Evolutionary conservation across 495 filamentous ascomycete species (phyloP).

Genomic region (Delitschia confertaspora): DNA sequence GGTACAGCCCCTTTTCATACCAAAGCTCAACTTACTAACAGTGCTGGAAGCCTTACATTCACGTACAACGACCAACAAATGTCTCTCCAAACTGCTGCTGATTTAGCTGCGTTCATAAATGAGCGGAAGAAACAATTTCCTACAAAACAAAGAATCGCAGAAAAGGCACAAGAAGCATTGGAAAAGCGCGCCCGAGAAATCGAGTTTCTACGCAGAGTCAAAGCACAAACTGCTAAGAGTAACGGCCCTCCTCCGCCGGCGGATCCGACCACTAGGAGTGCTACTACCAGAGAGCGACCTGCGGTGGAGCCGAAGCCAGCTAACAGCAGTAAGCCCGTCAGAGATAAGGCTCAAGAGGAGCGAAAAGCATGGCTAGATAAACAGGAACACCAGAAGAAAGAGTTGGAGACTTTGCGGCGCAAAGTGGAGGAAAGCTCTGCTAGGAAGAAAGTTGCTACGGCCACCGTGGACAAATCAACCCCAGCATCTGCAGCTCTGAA

Average conservation of each 20-base stretch:
- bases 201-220: slow-evolving; percentile 17
- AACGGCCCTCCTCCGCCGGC: too few relatives aligned
- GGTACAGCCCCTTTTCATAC: not conserved
- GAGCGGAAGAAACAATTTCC: slow-evolving; percentile 73
- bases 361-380: slow-evolving; percentile 29
- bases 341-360: slow-evolving; percentile 39
- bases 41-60: slow-evolving; percentile 17
- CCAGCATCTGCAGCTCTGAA: not conserved
- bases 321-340: not conserved
- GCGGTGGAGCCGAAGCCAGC: slow-evolving; percentile 28
- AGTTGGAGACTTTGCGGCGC: slow-evolving; percentile 1
- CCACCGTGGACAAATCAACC: not conserved
- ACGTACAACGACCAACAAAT: slow-evolving; percentile 31
- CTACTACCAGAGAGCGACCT: too few relatives aligned
- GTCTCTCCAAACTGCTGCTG: slow-evolving; percentile 47
- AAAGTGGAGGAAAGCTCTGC: slow-evolving; percentile 14
- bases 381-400: slow-evolving; percentile 4
- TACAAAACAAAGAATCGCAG: slow-evolving; percentile 54
- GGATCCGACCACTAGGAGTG: too few relatives aligned
- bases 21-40: slow-evolving; percentile 1
- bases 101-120: slow-evolving; percentile 69
- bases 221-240: slow-evolving; percentile 26
- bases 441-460: slow-evolving; percentile 4
- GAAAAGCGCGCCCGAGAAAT: slow-evolving; percentile 19
- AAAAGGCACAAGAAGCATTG: slow-evolving; percentile 32